Evolutionary conservation across 352 stramenopile species (phyloP).

Genomic region (Achlya hypogyna): DNA sequence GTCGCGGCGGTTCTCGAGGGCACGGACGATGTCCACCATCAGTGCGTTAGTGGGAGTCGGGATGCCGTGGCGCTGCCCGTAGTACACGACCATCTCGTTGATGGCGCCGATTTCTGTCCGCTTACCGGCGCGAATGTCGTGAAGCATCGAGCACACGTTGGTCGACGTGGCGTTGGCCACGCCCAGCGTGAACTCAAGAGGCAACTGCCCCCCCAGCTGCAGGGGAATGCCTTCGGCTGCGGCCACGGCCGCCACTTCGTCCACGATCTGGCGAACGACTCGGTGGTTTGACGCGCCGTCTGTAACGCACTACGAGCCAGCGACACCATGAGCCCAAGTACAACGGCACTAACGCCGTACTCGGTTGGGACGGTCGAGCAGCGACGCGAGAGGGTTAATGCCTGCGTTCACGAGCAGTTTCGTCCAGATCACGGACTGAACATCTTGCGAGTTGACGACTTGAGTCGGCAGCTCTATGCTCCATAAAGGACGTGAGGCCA

Average conservation of each 20-base stretch:
- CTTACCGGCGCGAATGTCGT: slow-evolving; percentile 46
- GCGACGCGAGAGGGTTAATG: slow-evolving; percentile 62
- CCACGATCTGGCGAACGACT: slow-evolving; percentile 44
- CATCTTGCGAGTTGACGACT: slow-evolving; percentile 30
- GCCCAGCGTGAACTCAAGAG: slow-evolving; percentile 42
- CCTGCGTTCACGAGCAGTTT: slow-evolving; percentile 76
- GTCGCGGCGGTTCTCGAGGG: too few relatives aligned
- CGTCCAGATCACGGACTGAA: slow-evolving; percentile 59
- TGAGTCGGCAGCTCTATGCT: slow-evolving; percentile 36
- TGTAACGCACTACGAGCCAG: slow-evolving; percentile 31
- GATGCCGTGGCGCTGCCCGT: slow-evolving; percentile 34
- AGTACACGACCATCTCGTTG: slow-evolving; percentile 45
- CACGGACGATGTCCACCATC: slow-evolving; percentile 46
- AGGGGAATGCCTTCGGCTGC: slow-evolving; percentile 35
- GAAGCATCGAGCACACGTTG: slow-evolving; percentile 71
- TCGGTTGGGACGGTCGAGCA: slow-evolving; percentile 48
- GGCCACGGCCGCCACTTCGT: slow-evolving; percentile 45
- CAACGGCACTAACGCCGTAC: slow-evolving; percentile 16
- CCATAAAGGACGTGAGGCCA: not conserved
- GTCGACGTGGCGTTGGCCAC: slow-evolving; percentile 40
- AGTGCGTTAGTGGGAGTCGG: slow-evolving; percentile 53
- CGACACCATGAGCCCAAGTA: not conserved
- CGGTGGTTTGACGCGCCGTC: slow-evolving; percentile 33
- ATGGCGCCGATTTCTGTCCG: slow-evolving; percentile 73
- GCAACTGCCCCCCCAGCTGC: slow-evolving; percentile 31